Conservation (phyloP, 1,284 basidiomycete genomes). For the Prillingera fragicola region DNA sequence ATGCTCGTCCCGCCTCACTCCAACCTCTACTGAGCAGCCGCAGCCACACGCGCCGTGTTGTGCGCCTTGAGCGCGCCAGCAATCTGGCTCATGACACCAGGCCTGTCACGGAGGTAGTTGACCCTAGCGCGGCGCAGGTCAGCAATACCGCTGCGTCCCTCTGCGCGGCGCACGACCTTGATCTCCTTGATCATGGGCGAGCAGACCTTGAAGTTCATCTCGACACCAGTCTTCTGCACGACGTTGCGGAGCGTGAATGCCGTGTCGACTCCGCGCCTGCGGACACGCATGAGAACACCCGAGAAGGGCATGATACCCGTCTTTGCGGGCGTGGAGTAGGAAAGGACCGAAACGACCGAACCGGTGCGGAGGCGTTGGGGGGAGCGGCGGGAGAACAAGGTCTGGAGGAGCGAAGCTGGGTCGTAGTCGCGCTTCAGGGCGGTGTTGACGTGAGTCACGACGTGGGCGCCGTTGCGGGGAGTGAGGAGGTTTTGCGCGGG, state of each 20-base stretch:
- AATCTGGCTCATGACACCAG: slow-evolving; percentile 41
- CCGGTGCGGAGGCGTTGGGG: slow-evolving; percentile 66
- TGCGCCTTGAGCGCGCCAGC: slow-evolving; percentile 40
- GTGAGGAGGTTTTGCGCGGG: slow-evolving; percentile 48
- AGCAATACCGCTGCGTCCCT: slow-evolving; percentile 34
- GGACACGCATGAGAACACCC: slow-evolving; percentile 74
- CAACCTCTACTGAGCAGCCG: too few relatives aligned
- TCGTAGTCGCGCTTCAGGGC: slow-evolving; percentile 61
- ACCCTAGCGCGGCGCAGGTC: slow-evolving; percentile 42
- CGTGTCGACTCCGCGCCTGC: slow-evolving; percentile 73
- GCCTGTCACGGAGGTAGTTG: slow-evolving; percentile 45
- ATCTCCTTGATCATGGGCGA: slow-evolving; percentile 81
- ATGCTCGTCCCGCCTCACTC: too few relatives aligned
- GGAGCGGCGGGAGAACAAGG: slow-evolving; percentile 65
- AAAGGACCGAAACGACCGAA: slow-evolving; percentile 68
- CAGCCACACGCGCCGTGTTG: not conserved
- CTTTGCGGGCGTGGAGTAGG: slow-evolving; percentile 50
- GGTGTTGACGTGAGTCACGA: slow-evolving; percentile 68
- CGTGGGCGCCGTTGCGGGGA: slow-evolving; percentile 60
- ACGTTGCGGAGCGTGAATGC: slow-evolving; percentile 79
- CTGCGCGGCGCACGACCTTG: slow-evolving; percentile 54
- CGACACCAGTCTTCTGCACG: slow-evolving; percentile 78
- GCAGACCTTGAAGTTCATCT: slow-evolving; percentile 79
- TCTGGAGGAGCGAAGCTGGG: slow-evolving; percentile 61
- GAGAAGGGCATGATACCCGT: slow-evolving; percentile 67